Evolutionary conservation across 352 stramenopile genomes (phyloP).

Genomic region (Phytophthora crassamura): DNA sequence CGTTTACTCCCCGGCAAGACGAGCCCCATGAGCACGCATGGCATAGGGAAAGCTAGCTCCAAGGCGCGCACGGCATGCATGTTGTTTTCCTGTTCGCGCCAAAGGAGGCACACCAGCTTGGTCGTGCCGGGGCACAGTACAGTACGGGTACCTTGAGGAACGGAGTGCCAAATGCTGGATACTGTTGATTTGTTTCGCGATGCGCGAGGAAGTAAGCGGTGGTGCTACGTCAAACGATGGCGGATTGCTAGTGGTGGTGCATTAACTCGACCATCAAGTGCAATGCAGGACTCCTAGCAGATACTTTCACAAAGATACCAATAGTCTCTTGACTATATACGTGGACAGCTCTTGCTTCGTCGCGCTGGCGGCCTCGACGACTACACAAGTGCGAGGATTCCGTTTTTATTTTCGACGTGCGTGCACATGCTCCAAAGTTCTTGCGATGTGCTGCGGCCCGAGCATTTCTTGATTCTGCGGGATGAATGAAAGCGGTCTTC

Average conservation of each 20-base stretch:
- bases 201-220: slow-evolving; percentile 9
- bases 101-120: not conserved
- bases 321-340: not conserved
- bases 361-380: slow-evolving; percentile 1
- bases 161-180: slow-evolving; percentile 10
- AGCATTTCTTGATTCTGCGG: slow-evolving; percentile 14
- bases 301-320: slow-evolving; percentile 2
- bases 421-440: slow-evolving; percentile 13
- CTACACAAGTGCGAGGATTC: slow-evolving; percentile 15
- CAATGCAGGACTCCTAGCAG: slow-evolving; percentile 6
- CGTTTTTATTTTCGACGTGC: slow-evolving; percentile 17
- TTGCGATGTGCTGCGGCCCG: slow-evolving; percentile 11
- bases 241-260: too few species aligned
- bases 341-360: slow-evolving; percentile 3
- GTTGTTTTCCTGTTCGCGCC: slow-evolving; percentile 1
- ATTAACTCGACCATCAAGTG: not conserved
- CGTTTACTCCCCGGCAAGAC: slow-evolving; percentile 28
- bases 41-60: not conserved
- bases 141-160: too few species aligned
- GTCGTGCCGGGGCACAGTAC: too few species aligned
- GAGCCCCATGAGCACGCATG: slow-evolving; percentile 13
- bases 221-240: not conserved
- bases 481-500: slow-evolving; percentile 1
- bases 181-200: slow-evolving; percentile 4
- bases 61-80: not conserved